phyloP scores from a whole-genome alignment of 2,329 filamentous ascomycete genomes.

The Cercospora brassicicola region DNA sequence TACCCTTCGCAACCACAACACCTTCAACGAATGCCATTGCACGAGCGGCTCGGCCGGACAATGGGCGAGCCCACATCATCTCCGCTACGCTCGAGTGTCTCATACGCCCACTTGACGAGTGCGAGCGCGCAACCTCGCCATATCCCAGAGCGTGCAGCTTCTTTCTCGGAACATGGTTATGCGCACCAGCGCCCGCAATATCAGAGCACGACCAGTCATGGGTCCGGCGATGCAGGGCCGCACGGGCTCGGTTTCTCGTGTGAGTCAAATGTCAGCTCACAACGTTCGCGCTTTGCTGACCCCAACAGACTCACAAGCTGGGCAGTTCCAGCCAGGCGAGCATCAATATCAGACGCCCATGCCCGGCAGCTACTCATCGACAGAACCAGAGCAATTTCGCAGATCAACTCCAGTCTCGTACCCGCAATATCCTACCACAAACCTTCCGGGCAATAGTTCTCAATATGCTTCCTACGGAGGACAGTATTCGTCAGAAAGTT shows the following conservation, averaged over 20 bases:
- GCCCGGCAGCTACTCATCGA: slow-evolving; percentile 10
- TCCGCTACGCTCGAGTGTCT: slow-evolving; percentile 50
- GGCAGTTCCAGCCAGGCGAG: slow-evolving; percentile 23
- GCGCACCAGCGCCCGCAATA: slow-evolving; percentile 25
- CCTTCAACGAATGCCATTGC: slow-evolving; percentile 46
- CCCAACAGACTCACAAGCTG: slow-evolving; percentile 26
- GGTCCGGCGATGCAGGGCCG: slow-evolving; percentile 21
- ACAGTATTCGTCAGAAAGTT: slow-evolving; percentile 25
- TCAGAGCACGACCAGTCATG: slow-evolving; percentile 27
- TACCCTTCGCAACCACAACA: slow-evolving; percentile 35
- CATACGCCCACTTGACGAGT: slow-evolving; percentile 40
- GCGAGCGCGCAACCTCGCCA: slow-evolving; percentile 22
- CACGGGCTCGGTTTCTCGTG: slow-evolving; percentile 40
- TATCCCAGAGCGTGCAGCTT: slow-evolving; percentile 27
- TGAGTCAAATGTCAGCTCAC: slow-evolving; percentile 23
- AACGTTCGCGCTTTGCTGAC: slow-evolving; percentile 3
- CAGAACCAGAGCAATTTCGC: slow-evolving; percentile 21
- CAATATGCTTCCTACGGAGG: slow-evolving; percentile 29
- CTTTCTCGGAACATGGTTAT: slow-evolving; percentile 32
- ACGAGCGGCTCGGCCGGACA: slow-evolving; percentile 46
- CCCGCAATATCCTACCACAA: slow-evolving; percentile 30
- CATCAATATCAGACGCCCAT: slow-evolving; percentile 17
- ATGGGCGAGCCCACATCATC: slow-evolving; percentile 48
- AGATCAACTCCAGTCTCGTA: slow-evolving; percentile 29
- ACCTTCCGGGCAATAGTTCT: slow-evolving; percentile 29